phyloP scores from a whole-genome alignment of 768 basidiomycete species.

The Cytidiella melzeri region DNA sequence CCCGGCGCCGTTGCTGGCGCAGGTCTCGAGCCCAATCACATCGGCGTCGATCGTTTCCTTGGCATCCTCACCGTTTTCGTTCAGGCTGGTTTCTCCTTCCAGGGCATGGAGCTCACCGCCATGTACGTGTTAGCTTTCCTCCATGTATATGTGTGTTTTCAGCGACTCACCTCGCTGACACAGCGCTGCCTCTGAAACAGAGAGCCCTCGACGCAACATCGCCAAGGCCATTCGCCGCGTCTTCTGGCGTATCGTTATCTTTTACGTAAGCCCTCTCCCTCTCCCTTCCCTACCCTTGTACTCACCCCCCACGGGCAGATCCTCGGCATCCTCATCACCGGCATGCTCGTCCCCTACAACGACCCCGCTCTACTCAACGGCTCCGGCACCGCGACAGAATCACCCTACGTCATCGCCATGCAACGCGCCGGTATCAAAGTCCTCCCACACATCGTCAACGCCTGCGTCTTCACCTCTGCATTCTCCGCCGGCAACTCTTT shows the following conservation, averaged over 20 bases:
- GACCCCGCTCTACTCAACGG: constrained; percentile 45
- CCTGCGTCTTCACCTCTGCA: constrained; percentile 60
- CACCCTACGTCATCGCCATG: constrained; percentile 85
- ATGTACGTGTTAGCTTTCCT: constrained; percentile 41
- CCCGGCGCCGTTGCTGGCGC: constrained; percentile 50
- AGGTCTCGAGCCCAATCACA: constrained; percentile 24
- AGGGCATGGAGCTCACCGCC: constrained; percentile 68
- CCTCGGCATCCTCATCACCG: constrained; percentile 65
- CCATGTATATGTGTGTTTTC: background rate
- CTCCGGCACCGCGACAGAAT: constrained; percentile 63
- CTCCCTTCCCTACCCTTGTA: background rate
- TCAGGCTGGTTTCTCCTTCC: constrained; percentile 65
- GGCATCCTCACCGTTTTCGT: constrained; percentile 38
- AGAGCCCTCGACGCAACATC: constrained; percentile 75
- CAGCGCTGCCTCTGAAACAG: constrained; percentile 71
- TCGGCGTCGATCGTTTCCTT: constrained; percentile 36
- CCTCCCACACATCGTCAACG: constrained; percentile 54
- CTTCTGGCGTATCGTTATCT: constrained; percentile 74
- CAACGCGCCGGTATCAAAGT: constrained; percentile 62
- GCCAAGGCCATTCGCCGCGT: constrained; percentile 70
- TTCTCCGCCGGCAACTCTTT: constrained; percentile 69
- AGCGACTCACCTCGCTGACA: background rate
- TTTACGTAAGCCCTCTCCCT: constrained; percentile 46
- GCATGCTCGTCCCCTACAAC: constrained; percentile 73
- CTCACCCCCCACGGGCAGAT: constrained; percentile 33